These are phyloP conservation scores for Chlamydomonas reinhardtii DNA, from an alignment of 163 green algal genomes.

Conservation along the genomic window DNA sequence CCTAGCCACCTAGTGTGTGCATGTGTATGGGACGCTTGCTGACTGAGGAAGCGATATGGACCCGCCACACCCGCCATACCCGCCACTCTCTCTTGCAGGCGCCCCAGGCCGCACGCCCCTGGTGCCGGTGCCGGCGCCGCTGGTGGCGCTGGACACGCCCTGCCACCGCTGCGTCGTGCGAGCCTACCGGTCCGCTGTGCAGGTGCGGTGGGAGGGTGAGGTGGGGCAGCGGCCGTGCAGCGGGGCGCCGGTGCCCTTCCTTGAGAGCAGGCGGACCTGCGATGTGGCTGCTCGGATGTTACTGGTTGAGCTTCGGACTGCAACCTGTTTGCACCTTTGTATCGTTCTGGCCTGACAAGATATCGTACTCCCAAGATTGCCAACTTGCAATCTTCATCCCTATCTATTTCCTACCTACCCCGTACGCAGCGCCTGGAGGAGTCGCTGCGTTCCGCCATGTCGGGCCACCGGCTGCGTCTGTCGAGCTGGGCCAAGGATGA, in stretches of 20 bases:
- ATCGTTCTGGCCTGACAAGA: too few species aligned
- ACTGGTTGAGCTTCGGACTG: too few species aligned
- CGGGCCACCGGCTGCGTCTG: conserved; percentile 19
- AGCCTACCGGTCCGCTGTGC: conserved; percentile 55
- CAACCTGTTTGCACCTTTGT: too few species aligned
- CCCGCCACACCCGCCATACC: too few species aligned
- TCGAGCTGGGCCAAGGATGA: conserved; percentile 55
- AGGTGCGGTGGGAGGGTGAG: neutral
- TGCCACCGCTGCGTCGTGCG: conserved; percentile 57
- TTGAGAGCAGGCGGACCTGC: too few species aligned
- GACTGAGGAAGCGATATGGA: neutral
- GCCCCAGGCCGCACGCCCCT: neutral
- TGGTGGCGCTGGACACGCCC: conserved; percentile 58
- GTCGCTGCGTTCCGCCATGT: conserved; percentile 1
- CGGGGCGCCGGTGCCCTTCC: too few species aligned
- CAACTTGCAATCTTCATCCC: too few species aligned
- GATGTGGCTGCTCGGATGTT: too few species aligned
- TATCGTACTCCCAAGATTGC: too few species aligned
- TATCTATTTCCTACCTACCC: neutral
- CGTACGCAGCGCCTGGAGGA: conserved; percentile 30
- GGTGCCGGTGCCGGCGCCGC: neutral
- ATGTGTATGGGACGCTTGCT: neutral
- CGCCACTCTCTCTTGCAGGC: neutral
- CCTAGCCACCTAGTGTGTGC: too few species aligned
- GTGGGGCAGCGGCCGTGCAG: too few species aligned